Conservation (phyloP, 352 stramenopile genomes). For the Phytophthora quininea region DNA sequence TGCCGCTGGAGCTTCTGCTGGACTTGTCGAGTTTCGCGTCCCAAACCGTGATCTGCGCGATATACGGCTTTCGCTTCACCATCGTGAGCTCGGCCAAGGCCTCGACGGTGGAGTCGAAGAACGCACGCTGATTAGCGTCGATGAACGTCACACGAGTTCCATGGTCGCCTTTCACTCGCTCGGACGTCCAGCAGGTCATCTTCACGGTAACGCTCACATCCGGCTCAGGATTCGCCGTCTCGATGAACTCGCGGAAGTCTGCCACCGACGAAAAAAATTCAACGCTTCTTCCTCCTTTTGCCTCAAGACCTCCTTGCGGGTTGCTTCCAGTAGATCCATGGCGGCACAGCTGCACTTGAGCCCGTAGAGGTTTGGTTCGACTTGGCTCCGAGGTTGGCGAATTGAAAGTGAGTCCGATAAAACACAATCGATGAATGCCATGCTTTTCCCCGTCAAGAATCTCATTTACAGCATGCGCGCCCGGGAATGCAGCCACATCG, state of each 20-base stretch:
- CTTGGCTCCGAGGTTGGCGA: too few relatives aligned
- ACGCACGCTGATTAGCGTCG: background rate
- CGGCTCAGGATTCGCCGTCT: background rate
- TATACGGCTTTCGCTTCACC: constrained; percentile 7
- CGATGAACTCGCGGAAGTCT: background rate
- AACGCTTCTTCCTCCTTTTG: too few relatives aligned
- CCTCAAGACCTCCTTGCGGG: too few relatives aligned
- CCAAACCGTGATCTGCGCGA: background rate
- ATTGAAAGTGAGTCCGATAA: too few relatives aligned
- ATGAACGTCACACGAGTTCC: constrained; percentile 3
- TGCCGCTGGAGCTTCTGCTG: background rate
- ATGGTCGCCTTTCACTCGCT: background rate
- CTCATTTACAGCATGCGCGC: too few relatives aligned
- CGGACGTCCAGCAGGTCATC: background rate
- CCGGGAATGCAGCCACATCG: too few relatives aligned
- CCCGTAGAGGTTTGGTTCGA: too few relatives aligned
- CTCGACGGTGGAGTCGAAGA: background rate
- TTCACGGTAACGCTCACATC: constrained; percentile 9
- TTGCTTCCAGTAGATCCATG: too few relatives aligned
- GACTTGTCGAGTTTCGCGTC: background rate
- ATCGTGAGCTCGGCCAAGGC: background rate
- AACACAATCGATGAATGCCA: too few relatives aligned
- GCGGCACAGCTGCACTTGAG: too few relatives aligned
- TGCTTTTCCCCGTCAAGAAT: too few relatives aligned
- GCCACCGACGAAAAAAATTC: too few relatives aligned